These are phyloP conservation scores for Golubevia sp. DNA, from an alignment of 1,284 basidiomycete genomes.

Conservation along the genomic window DNA sequence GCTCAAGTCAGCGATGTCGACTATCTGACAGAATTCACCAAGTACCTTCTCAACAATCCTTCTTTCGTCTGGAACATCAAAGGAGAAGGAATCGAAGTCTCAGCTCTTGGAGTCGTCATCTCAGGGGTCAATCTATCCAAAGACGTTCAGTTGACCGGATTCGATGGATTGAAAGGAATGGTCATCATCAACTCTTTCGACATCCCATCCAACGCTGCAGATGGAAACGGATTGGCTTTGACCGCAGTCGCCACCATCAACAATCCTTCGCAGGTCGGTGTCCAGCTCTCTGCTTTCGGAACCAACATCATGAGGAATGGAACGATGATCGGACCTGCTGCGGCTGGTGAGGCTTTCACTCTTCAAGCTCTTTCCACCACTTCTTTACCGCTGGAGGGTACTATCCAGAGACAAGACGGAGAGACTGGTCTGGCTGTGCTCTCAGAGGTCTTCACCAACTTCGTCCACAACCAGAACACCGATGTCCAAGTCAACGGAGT, in stretches of 20 bases:
- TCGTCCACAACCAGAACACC: slow-evolving; percentile 73
- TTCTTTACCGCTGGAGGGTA: slow-evolving; percentile 69
- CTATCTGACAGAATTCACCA: slow-evolving; percentile 72
- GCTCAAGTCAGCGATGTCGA: slow-evolving; percentile 71
- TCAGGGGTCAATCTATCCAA: slow-evolving; percentile 68
- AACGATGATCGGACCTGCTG: slow-evolving; percentile 70
- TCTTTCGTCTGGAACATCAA: slow-evolving; percentile 76
- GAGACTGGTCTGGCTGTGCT: slow-evolving; percentile 68
- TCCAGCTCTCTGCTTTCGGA: slow-evolving; percentile 70
- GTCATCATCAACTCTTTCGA: slow-evolving; percentile 75
- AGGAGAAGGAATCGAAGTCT: slow-evolving; percentile 71
- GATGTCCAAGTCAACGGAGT: slow-evolving; percentile 70
- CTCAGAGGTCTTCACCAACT: slow-evolving; percentile 74
- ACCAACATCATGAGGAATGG: slow-evolving; percentile 70
- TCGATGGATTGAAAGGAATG: slow-evolving; percentile 72
- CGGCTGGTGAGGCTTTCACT: slow-evolving; percentile 66
- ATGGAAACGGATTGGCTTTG: slow-evolving; percentile 75
- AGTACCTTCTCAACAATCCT: slow-evolving; percentile 70
- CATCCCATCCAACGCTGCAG: slow-evolving; percentile 73
- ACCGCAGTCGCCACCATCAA: slow-evolving; percentile 70
- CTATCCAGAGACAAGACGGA: slow-evolving; percentile 71
- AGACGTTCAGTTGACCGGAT: slow-evolving; percentile 72
- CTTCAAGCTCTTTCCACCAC: slow-evolving; percentile 69
- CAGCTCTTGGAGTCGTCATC: slow-evolving; percentile 62
- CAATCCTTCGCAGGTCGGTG: slow-evolving; percentile 79